phyloP scores from a whole-genome alignment of 1,284 basidiomycete species.

The Vanrija sp. region DNA sequence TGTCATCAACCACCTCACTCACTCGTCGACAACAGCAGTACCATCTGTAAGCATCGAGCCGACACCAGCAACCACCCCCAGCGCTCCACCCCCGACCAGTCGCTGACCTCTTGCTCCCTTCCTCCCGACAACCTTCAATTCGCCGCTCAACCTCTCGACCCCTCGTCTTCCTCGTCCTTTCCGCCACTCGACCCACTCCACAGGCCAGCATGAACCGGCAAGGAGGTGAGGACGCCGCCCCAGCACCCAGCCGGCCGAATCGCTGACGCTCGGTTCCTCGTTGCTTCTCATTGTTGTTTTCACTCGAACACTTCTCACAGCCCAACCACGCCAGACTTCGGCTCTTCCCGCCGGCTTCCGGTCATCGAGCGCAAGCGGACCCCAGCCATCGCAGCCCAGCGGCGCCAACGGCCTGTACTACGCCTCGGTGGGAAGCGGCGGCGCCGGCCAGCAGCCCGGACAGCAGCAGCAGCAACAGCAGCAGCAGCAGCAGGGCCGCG shows the following conservation, averaged over 20 bases:
- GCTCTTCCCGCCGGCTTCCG: slow-evolving; percentile 14
- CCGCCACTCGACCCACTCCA: neutral
- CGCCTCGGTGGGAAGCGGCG: slow-evolving; percentile 40
- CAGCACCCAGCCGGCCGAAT: neutral
- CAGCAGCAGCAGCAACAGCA: slow-evolving; percentile 14
- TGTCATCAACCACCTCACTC: too few relatives aligned
- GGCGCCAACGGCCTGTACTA: slow-evolving; percentile 39
- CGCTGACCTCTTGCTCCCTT: too few relatives aligned
- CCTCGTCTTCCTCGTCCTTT: neutral
- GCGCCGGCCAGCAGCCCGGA: slow-evolving; percentile 18
- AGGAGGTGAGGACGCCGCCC: slow-evolving; percentile 10
- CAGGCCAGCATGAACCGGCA: slow-evolving; percentile 15
- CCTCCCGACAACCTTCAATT: neutral
- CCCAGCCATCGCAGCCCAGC: slow-evolving; percentile 5
- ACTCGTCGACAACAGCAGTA: too few relatives aligned
- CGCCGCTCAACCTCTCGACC: neutral
- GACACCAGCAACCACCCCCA: too few relatives aligned
- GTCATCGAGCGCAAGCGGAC: slow-evolving; percentile 6
- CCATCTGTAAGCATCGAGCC: too few relatives aligned
- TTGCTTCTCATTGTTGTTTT: too few relatives aligned
- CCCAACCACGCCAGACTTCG: slow-evolving; percentile 12
- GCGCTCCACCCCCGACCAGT: too few relatives aligned
- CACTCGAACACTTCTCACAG: neutral
- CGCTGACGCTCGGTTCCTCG: neutral
- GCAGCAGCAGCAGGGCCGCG: slow-evolving; percentile 5